Base-by-base conservation (phyloP, 2,329 filamentous ascomycete species). In the Mollisia scopiformis region DNA sequence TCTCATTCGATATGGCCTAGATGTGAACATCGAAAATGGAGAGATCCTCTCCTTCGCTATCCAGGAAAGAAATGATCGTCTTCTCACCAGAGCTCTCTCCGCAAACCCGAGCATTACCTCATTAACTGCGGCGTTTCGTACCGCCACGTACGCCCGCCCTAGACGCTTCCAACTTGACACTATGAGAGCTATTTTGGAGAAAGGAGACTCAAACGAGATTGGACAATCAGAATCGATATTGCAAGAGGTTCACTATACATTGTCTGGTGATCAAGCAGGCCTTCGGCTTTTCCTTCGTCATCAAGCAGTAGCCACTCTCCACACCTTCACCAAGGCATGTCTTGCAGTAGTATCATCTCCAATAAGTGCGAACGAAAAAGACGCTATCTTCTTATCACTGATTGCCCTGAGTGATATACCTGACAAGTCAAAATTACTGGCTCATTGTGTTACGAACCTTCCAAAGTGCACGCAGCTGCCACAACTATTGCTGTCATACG, bases 111-210 rank as follows among this genome's bases (percentile, higher is more conserved):
- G 27, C 8, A 47, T 53, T 25, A 14, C 50, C 13, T 59, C 57
- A 11, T 37, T 59, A 28, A 54, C 21, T n/a, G 30, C 50, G 28
- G 57, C 57, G 47, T 59, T 59, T 47, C 57, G 31, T 25, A 49
- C n/a, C 3, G 57, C 49, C 21, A 19, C 19, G 16, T 27, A 23
- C 49, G 35, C 21, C n/a, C 25, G 47, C 23, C 31, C 57, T 19
- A 47, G 27, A 21, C 46, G 37, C 27, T 37, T 59, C 13, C n/a
- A 53, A 33, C 57, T 54, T 55, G 41, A 49, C 25, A 16, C 30
- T 14, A 59, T 54, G 57, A 47, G 31, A 19, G 49, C 54, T 54
- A 35, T 59, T 30, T 49, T 59, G 21, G 57, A 59, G 27, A 55
- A 54, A 16, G 57, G 37, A 21, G 46, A 54, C 5, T 59, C 50